These are phyloP conservation scores for Pseudopithomyces chartarum DNA, from an alignment of 2,329 filamentous ascomycete species.

Conservation along the genomic window DNA sequence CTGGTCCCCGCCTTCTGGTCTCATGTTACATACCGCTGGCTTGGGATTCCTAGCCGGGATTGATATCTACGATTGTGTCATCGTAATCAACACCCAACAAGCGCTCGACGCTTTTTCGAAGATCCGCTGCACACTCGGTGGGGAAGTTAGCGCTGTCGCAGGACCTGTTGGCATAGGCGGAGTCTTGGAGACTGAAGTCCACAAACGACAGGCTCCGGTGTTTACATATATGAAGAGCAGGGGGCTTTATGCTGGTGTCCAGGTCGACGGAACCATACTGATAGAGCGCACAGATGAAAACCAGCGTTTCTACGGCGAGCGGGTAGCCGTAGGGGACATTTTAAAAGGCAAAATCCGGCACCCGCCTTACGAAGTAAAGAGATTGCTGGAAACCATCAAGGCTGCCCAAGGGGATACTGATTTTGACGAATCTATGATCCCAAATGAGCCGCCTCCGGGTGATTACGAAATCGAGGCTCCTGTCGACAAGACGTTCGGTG, in stretches of 20 bases:
- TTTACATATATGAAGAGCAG: constrained; percentile 90
- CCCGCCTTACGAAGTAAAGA: constrained; percentile 60
- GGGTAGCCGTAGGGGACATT: constrained; percentile 66
- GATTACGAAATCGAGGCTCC: constrained; percentile 65
- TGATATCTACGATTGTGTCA: constrained; percentile 93
- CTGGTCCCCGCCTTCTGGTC: constrained; percentile 90
- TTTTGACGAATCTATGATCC: constrained; percentile 71
- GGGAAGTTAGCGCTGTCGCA: constrained; percentile 75
- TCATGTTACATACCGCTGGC: constrained; percentile 86
- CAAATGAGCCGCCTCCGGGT: constrained; percentile 73
- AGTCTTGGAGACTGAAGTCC: constrained; percentile 70
- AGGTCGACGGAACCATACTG: constrained; percentile 84
- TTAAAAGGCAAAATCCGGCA: constrained; percentile 63
- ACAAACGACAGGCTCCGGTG: constrained; percentile 71
- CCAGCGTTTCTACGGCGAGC: constrained; percentile 78
- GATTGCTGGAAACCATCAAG: constrained; percentile 82
- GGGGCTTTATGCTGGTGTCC: constrained; percentile 85
- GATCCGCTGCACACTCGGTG: constrained; percentile 77
- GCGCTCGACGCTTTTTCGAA: constrained; percentile 85
- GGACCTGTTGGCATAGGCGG: constrained; percentile 81
- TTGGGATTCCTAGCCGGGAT: constrained; percentile 89
- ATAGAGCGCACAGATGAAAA: constrained; percentile 90
- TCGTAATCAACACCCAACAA: constrained; percentile 86
- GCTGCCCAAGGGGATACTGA: constrained; percentile 83
- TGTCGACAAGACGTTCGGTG: constrained; percentile 68